Conservation (phyloP, 352 stramenopile species). For the Plasmopara viticola region DNA sequence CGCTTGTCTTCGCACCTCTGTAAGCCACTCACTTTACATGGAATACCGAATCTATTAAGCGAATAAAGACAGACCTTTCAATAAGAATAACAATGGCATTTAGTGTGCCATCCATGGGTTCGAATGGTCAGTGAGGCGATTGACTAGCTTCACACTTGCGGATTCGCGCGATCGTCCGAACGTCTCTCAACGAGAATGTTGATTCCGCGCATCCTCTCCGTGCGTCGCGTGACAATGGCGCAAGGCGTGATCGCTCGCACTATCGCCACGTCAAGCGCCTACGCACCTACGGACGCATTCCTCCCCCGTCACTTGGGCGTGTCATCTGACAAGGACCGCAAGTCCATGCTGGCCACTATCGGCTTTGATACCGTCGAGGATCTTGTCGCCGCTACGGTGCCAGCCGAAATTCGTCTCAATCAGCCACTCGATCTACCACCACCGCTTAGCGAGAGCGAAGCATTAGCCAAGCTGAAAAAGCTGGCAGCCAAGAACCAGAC, state of each 20-base stretch:
- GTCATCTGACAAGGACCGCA: constrained; percentile 70
- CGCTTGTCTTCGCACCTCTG: constrained; percentile 49
- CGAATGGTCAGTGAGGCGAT: no score
- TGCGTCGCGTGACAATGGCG: constrained; percentile 13
- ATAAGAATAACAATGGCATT: no score
- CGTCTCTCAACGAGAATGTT: constrained; percentile 9
- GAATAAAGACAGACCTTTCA: no score
- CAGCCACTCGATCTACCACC: constrained; percentile 54
- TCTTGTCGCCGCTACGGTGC: constrained; percentile 93
- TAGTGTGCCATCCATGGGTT: no score
- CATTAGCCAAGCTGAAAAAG: constrained; percentile 80
- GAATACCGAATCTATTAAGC: no score
- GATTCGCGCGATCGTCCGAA: constrained; percentile 9
- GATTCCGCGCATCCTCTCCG: constrained; percentile 17
- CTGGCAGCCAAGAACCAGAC: constrained; percentile 96
- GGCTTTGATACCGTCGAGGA: constrained; percentile 92
- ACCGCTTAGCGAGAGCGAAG: constrained; percentile 91
- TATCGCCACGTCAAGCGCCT: constrained; percentile 17
- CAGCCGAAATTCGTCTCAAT: constrained; percentile 85
- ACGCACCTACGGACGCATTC: constrained; percentile 56
- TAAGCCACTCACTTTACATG: constrained; percentile 6
- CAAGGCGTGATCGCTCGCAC: constrained; percentile 10
- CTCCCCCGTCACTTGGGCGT: constrained; percentile 86
- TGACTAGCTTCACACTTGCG: constrained; percentile 6
- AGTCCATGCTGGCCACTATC: constrained; percentile 90